phyloP scores from a whole-genome alignment of 805 yeast species.

The Cyberlindnera maclurae region DNA sequence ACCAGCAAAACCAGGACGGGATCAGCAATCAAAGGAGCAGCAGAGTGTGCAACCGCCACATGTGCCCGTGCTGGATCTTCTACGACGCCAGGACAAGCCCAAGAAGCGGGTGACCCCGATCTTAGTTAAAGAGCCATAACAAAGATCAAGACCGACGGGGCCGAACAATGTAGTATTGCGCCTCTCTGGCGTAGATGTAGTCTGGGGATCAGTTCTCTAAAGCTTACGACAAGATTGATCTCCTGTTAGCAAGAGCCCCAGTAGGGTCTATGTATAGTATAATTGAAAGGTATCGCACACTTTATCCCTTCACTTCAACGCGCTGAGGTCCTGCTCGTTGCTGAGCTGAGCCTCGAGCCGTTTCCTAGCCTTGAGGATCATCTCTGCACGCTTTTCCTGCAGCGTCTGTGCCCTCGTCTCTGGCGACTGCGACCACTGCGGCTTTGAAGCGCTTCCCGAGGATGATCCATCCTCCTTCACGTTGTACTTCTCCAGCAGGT shows the following conservation, averaged over 20 bases:
- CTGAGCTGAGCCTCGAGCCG: slow-evolving; percentile 37
- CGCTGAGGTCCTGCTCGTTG: slow-evolving; percentile 20
- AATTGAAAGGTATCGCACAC: no score
- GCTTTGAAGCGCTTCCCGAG: slow-evolving; percentile 10
- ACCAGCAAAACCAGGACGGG: slow-evolving; percentile 2
- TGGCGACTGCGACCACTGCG: slow-evolving; percentile 36
- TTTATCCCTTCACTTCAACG: slow-evolving; percentile 5
- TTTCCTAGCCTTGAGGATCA: slow-evolving; percentile 56
- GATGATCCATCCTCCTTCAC: slow-evolving; percentile 23
- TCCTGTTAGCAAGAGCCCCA: no score
- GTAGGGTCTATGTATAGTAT: no score
- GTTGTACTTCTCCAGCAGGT: slow-evolving; percentile 36
- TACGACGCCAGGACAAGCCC: no score
- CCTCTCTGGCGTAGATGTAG: no score
- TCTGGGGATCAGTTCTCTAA: no score
- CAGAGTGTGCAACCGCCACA: not conserved
- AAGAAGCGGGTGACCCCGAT: no score
- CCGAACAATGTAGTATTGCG: no score
- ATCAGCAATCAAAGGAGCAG: not conserved
- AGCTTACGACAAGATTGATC: no score
- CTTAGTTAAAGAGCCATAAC: not conserved
- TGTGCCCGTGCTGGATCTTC: no score
- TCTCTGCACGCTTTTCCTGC: slow-evolving; percentile 43
- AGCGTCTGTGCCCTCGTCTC: slow-evolving; percentile 37
- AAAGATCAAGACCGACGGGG: no score